Evolutionary conservation across 495 filamentous ascomycete species (phyloP).

Genomic region (Aspergillus campestris): DNA sequence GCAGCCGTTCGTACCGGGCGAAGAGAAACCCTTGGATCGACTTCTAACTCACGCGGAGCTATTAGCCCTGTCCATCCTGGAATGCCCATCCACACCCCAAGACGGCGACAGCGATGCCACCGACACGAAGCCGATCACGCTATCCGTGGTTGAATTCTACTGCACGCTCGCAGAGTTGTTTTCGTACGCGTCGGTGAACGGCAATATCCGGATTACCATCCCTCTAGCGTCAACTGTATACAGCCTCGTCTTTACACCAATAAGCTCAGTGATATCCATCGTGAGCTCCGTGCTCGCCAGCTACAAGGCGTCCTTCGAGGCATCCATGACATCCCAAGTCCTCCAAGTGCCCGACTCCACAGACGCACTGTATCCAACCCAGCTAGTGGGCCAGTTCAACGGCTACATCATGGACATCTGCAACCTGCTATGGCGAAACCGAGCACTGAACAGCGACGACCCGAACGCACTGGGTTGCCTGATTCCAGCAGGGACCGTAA

Average conservation of each 20-base stretch:
- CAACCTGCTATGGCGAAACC: constrained; percentile 75
- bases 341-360: constrained; percentile 23
- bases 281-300: constrained; percentile 56
- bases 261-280: constrained; percentile 55
- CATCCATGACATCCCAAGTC: constrained; percentile 39
- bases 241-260: constrained; percentile 55
- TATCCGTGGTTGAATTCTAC: constrained; percentile 60
- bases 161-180: constrained; percentile 48
- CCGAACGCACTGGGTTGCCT: constrained; percentile 65
- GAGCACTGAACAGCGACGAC: constrained; percentile 61
- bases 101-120: constrained; percentile 5
- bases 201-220: constrained; percentile 51
- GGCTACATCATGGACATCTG: constrained; percentile 84
- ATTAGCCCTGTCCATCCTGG: constrained; percentile 54
- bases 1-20: constrained; percentile 16
- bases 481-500: constrained; percentile 41
- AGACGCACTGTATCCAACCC: constrained; percentile 39
- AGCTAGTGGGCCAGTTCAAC: constrained; percentile 63
- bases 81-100: constrained; percentile 26
- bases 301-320: constrained; percentile 72
- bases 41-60: constrained; percentile 52
- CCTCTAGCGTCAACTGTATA: constrained; percentile 65
- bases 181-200: constrained; percentile 41
- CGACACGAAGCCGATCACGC: constrained; percentile 14
- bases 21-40: constrained; percentile 32